These are phyloP conservation scores for Lipomyces yarrowii DNA, from an alignment of 1,139 yeast genomes.

Conservation along the genomic window DNA sequence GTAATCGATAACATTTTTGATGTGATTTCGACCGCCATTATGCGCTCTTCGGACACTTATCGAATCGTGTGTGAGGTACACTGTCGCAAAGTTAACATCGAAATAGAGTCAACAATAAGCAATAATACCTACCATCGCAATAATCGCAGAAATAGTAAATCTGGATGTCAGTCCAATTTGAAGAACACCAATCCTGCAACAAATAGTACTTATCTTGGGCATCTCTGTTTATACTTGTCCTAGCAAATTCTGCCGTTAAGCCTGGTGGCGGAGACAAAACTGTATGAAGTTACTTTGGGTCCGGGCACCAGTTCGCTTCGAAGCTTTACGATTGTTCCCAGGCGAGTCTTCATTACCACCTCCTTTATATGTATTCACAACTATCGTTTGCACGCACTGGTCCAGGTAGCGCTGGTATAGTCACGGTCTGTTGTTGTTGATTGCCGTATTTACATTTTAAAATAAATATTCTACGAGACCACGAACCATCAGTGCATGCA, in stretches of 20 bases:
- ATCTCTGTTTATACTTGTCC: slow-evolving; percentile 19
- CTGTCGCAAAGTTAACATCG: slow-evolving; percentile 30
- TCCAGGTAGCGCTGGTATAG: background rate
- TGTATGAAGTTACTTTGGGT: too few relatives aligned
- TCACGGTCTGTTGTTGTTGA: background rate
- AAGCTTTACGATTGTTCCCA: background rate
- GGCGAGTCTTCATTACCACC: background rate
- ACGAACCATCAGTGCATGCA: background rate
- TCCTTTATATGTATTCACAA: background rate
- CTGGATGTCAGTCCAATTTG: slow-evolving; percentile 19
- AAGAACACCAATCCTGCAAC: slow-evolving; percentile 6
- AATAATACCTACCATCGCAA: slow-evolving; percentile 56
- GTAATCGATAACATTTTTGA: slow-evolving; percentile 73
- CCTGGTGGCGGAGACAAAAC: too few relatives aligned
- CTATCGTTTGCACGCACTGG: background rate
- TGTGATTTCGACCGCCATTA: slow-evolving; percentile 76
- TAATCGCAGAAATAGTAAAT: slow-evolving; percentile 74
- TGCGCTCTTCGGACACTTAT: slow-evolving; percentile 85
- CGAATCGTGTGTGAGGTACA: slow-evolving; percentile 86
- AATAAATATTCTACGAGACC: background rate
- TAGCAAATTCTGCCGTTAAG: background rate
- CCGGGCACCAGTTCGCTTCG: too few relatives aligned
- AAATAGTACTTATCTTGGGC: slow-evolving; percentile 39
- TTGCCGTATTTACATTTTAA: background rate
- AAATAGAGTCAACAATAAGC: background rate